phyloP scores from a whole-genome alignment of 1,284 basidiomycete species.

The Tilletia horrida region DNA sequence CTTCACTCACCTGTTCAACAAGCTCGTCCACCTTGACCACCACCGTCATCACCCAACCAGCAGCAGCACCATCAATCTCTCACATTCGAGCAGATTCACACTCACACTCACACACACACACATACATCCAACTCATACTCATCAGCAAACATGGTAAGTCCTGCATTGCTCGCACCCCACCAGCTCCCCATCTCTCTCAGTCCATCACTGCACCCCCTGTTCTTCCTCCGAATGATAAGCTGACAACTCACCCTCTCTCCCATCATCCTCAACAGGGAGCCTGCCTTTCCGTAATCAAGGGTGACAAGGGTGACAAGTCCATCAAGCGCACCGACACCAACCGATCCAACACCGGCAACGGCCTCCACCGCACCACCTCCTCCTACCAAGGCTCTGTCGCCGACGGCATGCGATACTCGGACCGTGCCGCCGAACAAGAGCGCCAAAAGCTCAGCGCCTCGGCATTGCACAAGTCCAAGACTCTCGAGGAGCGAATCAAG shows the following conservation, averaged over 20 bases:
- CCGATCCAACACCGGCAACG: slow-evolving; percentile 42
- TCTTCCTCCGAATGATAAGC: not conserved
- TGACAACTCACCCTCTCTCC: not conserved
- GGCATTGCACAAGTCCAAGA: slow-evolving; percentile 53
- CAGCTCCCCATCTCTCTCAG: no score
- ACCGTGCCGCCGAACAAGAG: slow-evolving; percentile 37
- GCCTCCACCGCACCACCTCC: slow-evolving; percentile 53
- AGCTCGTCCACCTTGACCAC: not conserved
- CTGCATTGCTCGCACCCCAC: no score
- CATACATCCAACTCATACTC: not conserved
- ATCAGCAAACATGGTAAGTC: no score
- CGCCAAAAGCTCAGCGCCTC: slow-evolving; percentile 50
- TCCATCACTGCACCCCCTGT: not conserved
- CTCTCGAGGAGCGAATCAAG: slow-evolving; percentile 52
- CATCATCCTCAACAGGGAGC: slow-evolving; percentile 20
- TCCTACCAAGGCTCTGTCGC: slow-evolving; percentile 54
- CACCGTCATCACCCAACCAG: slow-evolving; percentile 13
- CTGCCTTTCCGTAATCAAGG: slow-evolving; percentile 23
- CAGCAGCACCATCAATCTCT: slow-evolving; percentile 9
- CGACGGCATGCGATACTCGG: slow-evolving; percentile 53
- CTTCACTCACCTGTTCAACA: not conserved
- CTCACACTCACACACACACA: not conserved
- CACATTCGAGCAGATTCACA: not conserved
- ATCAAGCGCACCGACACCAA: slow-evolving; percentile 54
- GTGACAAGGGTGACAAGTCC: slow-evolving; percentile 35